Percentiles rank a stretch among this genome's conserved stretches.
Evolutionary conservation across 1,284 basidiomycete genomes (phyloP).

Genomic region (Mycosarcoma maydis): DNA sequence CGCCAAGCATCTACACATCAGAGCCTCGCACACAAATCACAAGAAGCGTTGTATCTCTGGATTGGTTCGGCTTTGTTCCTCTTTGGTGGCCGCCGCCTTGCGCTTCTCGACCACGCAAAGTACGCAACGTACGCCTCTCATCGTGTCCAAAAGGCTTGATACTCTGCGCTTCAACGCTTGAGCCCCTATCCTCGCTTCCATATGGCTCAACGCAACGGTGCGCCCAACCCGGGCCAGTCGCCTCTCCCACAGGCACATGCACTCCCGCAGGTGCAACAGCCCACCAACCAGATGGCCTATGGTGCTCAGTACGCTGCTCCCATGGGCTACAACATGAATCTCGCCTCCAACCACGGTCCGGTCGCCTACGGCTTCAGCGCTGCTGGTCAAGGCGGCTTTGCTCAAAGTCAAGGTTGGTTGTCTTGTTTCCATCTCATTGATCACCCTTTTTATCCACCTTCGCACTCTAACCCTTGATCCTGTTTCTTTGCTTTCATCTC

Average conservation of each 20-base stretch:
- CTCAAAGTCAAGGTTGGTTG: slow-evolving; percentile 59
- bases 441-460: neutral
- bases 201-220: slow-evolving; percentile 49
- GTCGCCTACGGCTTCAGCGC: slow-evolving; percentile 52
- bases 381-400: slow-evolving; percentile 60
- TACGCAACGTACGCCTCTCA: too few relatives aligned
- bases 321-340: slow-evolving; percentile 50
- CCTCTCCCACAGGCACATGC: slow-evolving; percentile 34
- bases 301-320: slow-evolving; percentile 59
- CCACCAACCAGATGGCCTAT: slow-evolving; percentile 57
- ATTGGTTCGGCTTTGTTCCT: too few relatives aligned
- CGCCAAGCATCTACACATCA: too few relatives aligned
- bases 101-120: too few relatives aligned
- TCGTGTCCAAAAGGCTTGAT: too few relatives aligned
- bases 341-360: slow-evolving; percentile 26
- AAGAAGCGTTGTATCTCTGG: too few relatives aligned
- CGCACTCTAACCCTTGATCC: neutral
- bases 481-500: neutral
- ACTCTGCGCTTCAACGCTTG: neutral
- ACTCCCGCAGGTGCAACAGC: slow-evolving; percentile 55
- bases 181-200: neutral
- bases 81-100: too few relatives aligned
- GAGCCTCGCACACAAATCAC: too few relatives aligned
- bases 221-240: slow-evolving; percentile 32
- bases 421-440: neutral